Base-by-base conservation (phyloP, 2,329 filamentous ascomycete species). In the Fusarium goolgardi region DNA sequence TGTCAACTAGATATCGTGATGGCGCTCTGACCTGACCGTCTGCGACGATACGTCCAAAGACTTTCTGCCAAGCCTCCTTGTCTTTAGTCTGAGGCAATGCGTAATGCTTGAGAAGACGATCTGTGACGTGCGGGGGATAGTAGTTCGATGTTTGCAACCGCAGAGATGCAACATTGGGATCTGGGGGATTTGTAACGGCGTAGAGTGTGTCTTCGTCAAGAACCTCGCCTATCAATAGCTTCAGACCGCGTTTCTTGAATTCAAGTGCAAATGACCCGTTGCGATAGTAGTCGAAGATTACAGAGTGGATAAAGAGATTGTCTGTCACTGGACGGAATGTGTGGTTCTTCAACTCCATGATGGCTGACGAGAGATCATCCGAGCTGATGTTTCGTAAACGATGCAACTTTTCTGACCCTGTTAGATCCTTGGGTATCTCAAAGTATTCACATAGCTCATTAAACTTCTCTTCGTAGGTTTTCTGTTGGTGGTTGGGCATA, bases 401-500 rank as follows among this genome's bases (percentile, higher is more conserved):
- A 2, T 6, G 9, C 1, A 62, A 9, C 6, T 23, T 61, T 13
- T 55, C 56, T 7, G 34, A 1, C 0, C 56, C 59, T 1, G 1
- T 6, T 0, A 55, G 7, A 2, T 55, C 34, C 1, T 3, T 0
- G 0, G 40, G 40, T 13, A 62, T 55, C 0, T 21, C 18, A 2
- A 62, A 62, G 20, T 55, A 62, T 6, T 47, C 56, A n/a, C 59
- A 62, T 2, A 62, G 20, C 20, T 62, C 59, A 35, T 55, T 23
- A 2, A 62, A 61, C 7, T 62, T 56, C 4, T 41, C 29, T 1
- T 62, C 34, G 7, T 2, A 62, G 9, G n/a, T 35, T 1, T 5
- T 31, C 34, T 6, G 45, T 18, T 72, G 81, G 81, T 0, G 80
- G 77, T 15, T 78, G 72, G 2, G 80, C 80, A 52, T 81, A 83